Base-by-base conservation (phyloP, 805 yeast genomes). In the Lipomyces mesembrius region DNA sequence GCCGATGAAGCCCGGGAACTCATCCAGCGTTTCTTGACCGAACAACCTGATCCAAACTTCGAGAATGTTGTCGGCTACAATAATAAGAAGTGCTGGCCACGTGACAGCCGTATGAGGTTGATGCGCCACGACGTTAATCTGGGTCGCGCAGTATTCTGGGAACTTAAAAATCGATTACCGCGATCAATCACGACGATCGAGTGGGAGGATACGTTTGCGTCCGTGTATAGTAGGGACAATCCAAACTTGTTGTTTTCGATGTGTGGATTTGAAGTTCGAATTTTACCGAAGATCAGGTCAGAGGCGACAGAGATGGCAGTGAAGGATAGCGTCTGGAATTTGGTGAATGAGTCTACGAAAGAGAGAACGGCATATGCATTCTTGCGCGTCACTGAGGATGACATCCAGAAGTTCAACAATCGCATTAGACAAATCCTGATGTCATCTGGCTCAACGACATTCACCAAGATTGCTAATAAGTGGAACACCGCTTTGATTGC, bases 361-460 rank as follows among this genome's bases (percentile, higher is more conserved):
- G 97, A 92, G 73, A 82, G 97, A 62, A 92, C 97, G 0, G 97
- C 97, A 0, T 87, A 87, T 72, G 98, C 98, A 0, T 91, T 80
- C 74, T 80, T 95, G 63, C 90, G 91, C 73, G 98, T 95, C 0
- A 84, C 96, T 0, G 87, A 87, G 57, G 91, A 85, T 59, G 97
- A 89, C 60, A 88, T 95, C 54, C 90, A 87, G 34, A 84, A 84
- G 57, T 95, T 95, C 80, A 87, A 89, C 71, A 90, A 90, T 75
- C 83, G 96, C 63, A 88, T 95, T 52, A 83, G 97, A 39, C 97
- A 94, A 74, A 87, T 95, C 60, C 82, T 95, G 72, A 91, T 95
- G 97, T 88, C 97, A 1, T 89, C 98, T 0, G 99, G 99, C 0
- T 91, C 97, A 0, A 88, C 97, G 0, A 91, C 99, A 0, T 95